Base-by-base conservation (phyloP, 164 flowering plant species). In the Taxillus chinensis region DNA sequence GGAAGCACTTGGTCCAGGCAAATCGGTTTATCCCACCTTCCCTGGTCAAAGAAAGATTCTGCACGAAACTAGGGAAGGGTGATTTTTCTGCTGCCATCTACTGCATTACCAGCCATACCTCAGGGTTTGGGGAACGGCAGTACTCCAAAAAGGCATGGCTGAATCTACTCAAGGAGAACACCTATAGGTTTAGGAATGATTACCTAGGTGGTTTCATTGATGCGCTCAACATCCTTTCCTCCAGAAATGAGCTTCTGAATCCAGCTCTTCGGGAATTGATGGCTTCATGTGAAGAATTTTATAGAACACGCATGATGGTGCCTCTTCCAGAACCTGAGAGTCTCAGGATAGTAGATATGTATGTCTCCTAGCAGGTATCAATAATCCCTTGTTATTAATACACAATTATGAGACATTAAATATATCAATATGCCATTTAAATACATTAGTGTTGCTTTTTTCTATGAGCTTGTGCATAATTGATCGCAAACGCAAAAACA, bases 41-140 rank as follows among this genome's bases (percentile, higher is more conserved):
- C 45, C 86, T 92, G 43, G 43, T 83, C 39, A 76, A 79, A 67
- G 96, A 86, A 68, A 79, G 89, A 64, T 86, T 90, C 68, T 73
- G 81, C 70, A 45, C 70, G 73, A 82, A 77, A 71, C 70, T 92
- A 55, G 84, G 78, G 70, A 76, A 73, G 53, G 76, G 61, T 13
- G 83, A 87, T 55, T 59, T 56, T 27, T 49, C 62, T 15, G 74
- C 76, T 41, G 96, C 98, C 27, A 62, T 89, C 7, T 72, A 86
- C 27, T 76, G 82, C 64, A 49, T 86, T 38, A 16, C 62, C 8
- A 50, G 49, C 41, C 76, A 61, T 50, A 27, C 27, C 1, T 74
- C 70, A 2, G 40, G 57, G 6, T 59, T 39, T 17, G 78, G 68
- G 7, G 57, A 53, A 15, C 82, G 59, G 48, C 70, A 70, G 46